Evolutionary conservation across 305 asterid species (phyloP), one percentile per base, ranked within the genome.

Genomic region (Fraxinus dipetala): DNA sequence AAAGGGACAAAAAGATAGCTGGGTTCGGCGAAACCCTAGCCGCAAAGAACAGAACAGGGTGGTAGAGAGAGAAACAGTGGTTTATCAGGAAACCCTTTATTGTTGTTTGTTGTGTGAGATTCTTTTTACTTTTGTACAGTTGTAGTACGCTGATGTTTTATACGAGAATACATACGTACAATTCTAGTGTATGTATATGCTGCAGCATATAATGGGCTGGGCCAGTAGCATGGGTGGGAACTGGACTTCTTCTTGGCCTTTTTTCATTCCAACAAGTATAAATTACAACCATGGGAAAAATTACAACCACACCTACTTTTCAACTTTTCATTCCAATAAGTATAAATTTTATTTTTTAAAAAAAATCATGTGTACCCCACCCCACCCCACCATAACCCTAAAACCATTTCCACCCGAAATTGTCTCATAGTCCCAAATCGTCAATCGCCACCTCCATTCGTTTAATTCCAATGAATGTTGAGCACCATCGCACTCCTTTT

Each of bases 21-120:
- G 86, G 78, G 85, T 36, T 85, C 59, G 79, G 81, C 72, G 87
- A 90, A 93, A 92, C 97, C 98, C 97, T 93, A 93, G 98, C 97
- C 92, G 94, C 92, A 85, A 87, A 85, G 81, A 80, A 51, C 80
- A 78, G 76, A 6, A 26, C 1, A 48, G 0, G 54, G n/a, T 80
- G 54, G 75, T 34, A 78, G 82, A 6, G 14, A 35, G 72, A 63
- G 85, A 22, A 59, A 69, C 65, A 77, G 78, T n/a, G 81, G 75
- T 26, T 65, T 24, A 26, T 26, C 6, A 26, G 18, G 18, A 65
- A 3, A 8, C 35, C 35, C 34, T 26, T 65, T 65, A 65, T 56
- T 56, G 10, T 56, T 5, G 8, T 51, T 3, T 56, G 22, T 56
- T 24, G 72, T 22, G 4, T 65, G 72, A 26, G 72, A 65, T 65